These are phyloP conservation scores for Aspergillus panamensis DNA, from an alignment of 495 filamentous ascomycete species.

Conservation along the genomic window DNA sequence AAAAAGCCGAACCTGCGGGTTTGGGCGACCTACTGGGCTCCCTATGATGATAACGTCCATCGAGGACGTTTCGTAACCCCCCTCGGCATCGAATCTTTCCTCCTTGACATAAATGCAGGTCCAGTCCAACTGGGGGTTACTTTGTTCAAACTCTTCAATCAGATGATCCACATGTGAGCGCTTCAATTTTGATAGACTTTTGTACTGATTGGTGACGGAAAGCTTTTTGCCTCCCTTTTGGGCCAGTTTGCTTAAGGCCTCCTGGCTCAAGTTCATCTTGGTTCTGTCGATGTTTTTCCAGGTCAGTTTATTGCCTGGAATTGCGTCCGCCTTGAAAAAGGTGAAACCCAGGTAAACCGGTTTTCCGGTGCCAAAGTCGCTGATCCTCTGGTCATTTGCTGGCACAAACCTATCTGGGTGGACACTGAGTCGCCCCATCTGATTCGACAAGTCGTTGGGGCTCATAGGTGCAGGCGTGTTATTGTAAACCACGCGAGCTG, in stretches of 20 bases:
- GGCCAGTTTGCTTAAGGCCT: slow-evolving; percentile 29
- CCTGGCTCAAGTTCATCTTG: slow-evolving; percentile 30
- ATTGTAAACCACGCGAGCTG: slow-evolving; percentile 13
- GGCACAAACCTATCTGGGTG: slow-evolving; percentile 7
- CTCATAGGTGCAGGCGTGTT: slow-evolving; percentile 6
- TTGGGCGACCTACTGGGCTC: slow-evolving; percentile 19
- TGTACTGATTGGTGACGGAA: slow-evolving; percentile 31
- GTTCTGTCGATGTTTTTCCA: slow-evolving; percentile 33
- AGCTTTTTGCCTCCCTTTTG: slow-evolving; percentile 31
- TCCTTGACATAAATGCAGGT: slow-evolving; percentile 39
- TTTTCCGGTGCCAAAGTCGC: slow-evolving; percentile 3
- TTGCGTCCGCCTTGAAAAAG: slow-evolving; percentile 34
- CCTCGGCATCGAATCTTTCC: slow-evolving; percentile 23
- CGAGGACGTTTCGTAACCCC: slow-evolving; percentile 34
- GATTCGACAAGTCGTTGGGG: slow-evolving; percentile 15
- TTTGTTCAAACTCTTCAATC: slow-evolving; percentile 29
- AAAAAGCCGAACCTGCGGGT: slow-evolving; percentile 18
- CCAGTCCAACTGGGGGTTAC: slow-evolving; percentile 32
- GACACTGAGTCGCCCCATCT: slow-evolving; percentile 21
- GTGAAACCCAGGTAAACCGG: slow-evolving; percentile 32
- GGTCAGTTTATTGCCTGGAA: slow-evolving; percentile 27
- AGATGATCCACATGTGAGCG: slow-evolving; percentile 35
- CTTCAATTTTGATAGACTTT: slow-evolving; percentile 25
- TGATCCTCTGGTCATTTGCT: neutral
- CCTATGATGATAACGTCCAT: slow-evolving; percentile 40